Percentiles rank a stretch among this genome's conserved stretches.
Conservation (phyloP, 2,329 filamentous ascomycete genomes). For the Cladophialophora carrionii region DNA sequence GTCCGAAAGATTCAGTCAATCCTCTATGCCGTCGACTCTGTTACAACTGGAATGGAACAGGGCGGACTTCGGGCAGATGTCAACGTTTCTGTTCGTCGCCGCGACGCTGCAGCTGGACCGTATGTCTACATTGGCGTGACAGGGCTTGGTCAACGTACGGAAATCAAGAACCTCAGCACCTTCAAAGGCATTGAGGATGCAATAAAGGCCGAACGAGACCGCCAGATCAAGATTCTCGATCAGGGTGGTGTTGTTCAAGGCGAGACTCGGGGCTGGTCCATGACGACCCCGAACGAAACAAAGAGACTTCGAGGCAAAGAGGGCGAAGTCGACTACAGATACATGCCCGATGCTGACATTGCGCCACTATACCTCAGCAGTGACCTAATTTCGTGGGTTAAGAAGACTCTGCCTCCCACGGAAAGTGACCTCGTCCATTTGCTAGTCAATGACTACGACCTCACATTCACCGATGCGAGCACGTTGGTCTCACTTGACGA, state of each 20-base stretch:
- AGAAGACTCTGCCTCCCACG: slow-evolving; percentile 65
- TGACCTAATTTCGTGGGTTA: slow-evolving; percentile 69
- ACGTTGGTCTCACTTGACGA: slow-evolving; percentile 77
- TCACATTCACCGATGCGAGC: slow-evolving; percentile 80
- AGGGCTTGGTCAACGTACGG: slow-evolving; percentile 80
- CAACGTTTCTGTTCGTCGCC: slow-evolving; percentile 81
- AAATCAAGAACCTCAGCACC: slow-evolving; percentile 96
- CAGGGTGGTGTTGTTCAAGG: slow-evolving; percentile 73
- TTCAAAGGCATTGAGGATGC: slow-evolving; percentile 96
- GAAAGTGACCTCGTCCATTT: slow-evolving; percentile 71
- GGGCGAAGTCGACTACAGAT: slow-evolving; percentile 94
- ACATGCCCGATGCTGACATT: slow-evolving; percentile 96
- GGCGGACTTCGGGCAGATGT: slow-evolving; percentile 91
- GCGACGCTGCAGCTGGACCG: slow-evolving; percentile 52
- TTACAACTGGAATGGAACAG: slow-evolving; percentile 88
- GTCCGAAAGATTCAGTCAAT: slow-evolving; percentile 86
- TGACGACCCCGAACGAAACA: slow-evolving; percentile 76
- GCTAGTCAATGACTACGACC: slow-evolving; percentile 65
- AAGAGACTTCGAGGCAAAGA: slow-evolving; percentile 85
- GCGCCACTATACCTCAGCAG: slow-evolving; percentile 73
- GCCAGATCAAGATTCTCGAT: slow-evolving; percentile 81
- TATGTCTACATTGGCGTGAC: slow-evolving; percentile 61
- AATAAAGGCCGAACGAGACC: slow-evolving; percentile 84
- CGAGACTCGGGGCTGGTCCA: slow-evolving; percentile 90
- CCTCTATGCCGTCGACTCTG: slow-evolving; percentile 78